Evolutionary conservation across 2,329 filamentous ascomycete species (phyloP), one percentile per base, ranked within the genome.

Genomic region (Venturia asperata): DNA sequence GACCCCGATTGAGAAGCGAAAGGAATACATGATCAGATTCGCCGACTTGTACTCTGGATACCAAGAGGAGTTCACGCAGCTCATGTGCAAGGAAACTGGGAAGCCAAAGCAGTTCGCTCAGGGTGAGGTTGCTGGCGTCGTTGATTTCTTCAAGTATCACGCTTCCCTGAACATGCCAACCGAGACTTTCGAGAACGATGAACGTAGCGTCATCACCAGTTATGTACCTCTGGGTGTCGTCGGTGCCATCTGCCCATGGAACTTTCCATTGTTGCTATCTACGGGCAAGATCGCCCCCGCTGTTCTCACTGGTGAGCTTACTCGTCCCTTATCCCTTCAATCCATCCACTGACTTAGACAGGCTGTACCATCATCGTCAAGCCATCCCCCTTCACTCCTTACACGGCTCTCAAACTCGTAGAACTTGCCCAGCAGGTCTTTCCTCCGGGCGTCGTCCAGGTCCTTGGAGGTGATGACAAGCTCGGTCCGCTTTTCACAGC

Each of bases 391-490:
- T 85, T 81, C 71, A 84, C 84, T 0, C 83, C 84, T 6, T 86
- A 85, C 72, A 79, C 78, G 1, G 76, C 77, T 4, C 75, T 89
- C 47, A 88, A 88, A 73, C 70, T 86, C n/a, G 81, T 78, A 15
- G 84, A 88, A 72, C 71, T 88, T 1, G 83, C 79, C 0, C 78
- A 82, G 65, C 71, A 79, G 27, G 77, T 86, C 74, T 84, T 87
- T 73, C 84, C 84, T 1, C 80, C 83, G 0, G 86, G 86, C 47
- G 83, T 88, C n/a, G 71, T 88, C 1, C 85, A 87, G 70, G 82
- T 78, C 0, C 73, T 88, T 1, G 82, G 82, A 63, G 86, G 85
- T 7, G 83, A 83, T 63, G 85, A 87, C 68, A 76, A 78, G 52
- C 80, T 88, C 6, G 86, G 86, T 3, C 83, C 82, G 0, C 79